These are phyloP conservation scores for Heterobasidion parviporum DNA, from an alignment of 1,284 basidiomycete species.

Conservation along the genomic window DNA sequence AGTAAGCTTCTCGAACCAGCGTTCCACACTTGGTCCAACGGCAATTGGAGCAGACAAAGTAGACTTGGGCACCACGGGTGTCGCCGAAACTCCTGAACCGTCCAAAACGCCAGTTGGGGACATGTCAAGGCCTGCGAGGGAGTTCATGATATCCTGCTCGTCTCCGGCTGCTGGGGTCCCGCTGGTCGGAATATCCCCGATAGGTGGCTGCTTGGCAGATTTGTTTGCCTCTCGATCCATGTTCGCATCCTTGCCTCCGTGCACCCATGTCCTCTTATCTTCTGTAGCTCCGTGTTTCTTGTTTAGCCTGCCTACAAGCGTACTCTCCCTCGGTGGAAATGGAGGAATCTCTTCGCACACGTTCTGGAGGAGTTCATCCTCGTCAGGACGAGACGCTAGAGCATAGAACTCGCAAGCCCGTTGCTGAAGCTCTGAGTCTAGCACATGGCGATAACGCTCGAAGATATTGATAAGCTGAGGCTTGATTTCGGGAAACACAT, in stretches of 20 bases:
- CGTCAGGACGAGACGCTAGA: constrained; percentile 72
- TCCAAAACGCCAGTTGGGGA: constrained; percentile 25
- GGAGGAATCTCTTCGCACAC: constrained; percentile 99
- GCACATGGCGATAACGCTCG: constrained; percentile 93
- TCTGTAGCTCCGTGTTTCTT: constrained; percentile 85
- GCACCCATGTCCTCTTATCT: constrained; percentile 93
- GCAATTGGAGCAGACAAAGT: constrained; percentile 42
- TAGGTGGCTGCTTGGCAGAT: constrained; percentile 34
- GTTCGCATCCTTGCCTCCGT: constrained; percentile 90
- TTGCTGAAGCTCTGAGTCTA: constrained; percentile 98
- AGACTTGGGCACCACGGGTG: constrained; percentile 18
- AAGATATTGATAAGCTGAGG: constrained; percentile 91
- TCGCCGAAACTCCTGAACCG: not conserved
- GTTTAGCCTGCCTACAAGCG: constrained; percentile 79
- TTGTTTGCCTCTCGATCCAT: constrained; percentile 60
- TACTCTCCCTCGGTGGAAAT: constrained; percentile 91
- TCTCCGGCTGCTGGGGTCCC: constrained; percentile 16
- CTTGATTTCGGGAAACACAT: constrained; percentile 98
- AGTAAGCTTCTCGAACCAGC: constrained; percentile 85
- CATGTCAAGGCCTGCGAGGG: constrained; percentile 79
- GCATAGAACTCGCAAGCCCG: constrained; percentile 96
- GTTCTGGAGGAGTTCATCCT: constrained; percentile 88
- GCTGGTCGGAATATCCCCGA: constrained; percentile 20
- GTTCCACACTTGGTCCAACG: constrained; percentile 66
- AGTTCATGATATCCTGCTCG: constrained; percentile 56